A percentile compares a stretch with the other conserved stretches of the same genome.
phyloP scores from a whole-genome alignment of 2,329 filamentous ascomycete species.

The Penicillium decumbens region DNA sequence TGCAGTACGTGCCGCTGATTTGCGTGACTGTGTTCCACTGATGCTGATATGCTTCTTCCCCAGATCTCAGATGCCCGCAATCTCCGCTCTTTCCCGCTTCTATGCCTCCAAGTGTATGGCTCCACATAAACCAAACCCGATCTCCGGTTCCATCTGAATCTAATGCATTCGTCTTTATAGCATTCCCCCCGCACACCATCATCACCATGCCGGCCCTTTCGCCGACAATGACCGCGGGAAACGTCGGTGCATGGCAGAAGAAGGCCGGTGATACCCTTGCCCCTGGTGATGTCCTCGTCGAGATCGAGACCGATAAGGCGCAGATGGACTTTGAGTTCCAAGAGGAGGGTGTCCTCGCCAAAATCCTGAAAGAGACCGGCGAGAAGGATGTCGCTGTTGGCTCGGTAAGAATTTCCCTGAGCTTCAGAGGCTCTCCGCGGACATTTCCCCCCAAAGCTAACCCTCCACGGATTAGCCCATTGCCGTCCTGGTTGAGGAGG shows the following conservation, averaged over 20 bases:
- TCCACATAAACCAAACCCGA: slow-evolving; percentile 11
- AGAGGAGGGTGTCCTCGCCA: slow-evolving; percentile 92
- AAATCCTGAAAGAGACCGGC: slow-evolving; percentile 86
- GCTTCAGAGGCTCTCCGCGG: slow-evolving; percentile 9
- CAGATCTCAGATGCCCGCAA: slow-evolving; percentile 47
- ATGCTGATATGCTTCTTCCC: slow-evolving; percentile 20
- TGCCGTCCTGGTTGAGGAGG: slow-evolving; percentile 89
- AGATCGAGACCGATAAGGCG: slow-evolving; percentile 99
- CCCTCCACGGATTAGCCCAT: slow-evolving; percentile 65
- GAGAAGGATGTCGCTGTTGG: slow-evolving; percentile 92
- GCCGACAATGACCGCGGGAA: slow-evolving; percentile 93
- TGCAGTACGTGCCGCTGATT: slow-evolving; percentile 34
- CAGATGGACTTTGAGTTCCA: slow-evolving; percentile 99
- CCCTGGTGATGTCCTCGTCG: slow-evolving; percentile 91
- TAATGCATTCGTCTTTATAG: slow-evolving; percentile 48
- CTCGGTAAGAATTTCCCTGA: slow-evolving; percentile 63
- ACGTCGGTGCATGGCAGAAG: slow-evolving; percentile 98
- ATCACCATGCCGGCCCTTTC: slow-evolving; percentile 98
- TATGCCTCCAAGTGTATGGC: slow-evolving; percentile 65
- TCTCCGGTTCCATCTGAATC: slow-evolving; percentile 4
- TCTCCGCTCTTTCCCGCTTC: slow-evolving; percentile 60
- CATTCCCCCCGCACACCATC: slow-evolving; percentile 89
- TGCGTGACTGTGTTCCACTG: not conserved
- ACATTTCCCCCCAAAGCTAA: slow-evolving; percentile 5
- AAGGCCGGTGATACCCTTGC: slow-evolving; percentile 81